Evolutionary conservation across 2,329 filamentous ascomycete species (phyloP).

Genomic region (Diplodia corticola): DNA sequence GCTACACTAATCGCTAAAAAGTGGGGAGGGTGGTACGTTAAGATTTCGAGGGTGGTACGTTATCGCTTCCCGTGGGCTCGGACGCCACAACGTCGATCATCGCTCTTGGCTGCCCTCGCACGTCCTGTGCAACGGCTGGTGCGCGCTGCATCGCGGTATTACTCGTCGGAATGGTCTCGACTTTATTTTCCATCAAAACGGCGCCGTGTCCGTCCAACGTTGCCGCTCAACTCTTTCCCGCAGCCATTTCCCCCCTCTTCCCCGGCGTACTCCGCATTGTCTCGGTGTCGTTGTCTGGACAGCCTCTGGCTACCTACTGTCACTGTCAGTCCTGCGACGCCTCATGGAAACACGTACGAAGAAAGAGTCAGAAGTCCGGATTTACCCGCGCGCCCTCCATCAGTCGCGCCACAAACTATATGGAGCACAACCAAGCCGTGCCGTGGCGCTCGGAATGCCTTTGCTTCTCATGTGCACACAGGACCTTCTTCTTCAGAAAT

Average conservation of each 20-base stretch:
- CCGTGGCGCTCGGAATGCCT: not conserved
- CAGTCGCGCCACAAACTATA: not conserved
- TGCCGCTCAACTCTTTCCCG: not conserved
- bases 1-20: too few relatives aligned
- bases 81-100: not conserved
- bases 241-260: not conserved
- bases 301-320: not conserved
- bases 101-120: not conserved
- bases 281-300: not conserved
- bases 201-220: not conserved
- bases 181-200: not conserved
- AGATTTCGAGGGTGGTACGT: too few relatives aligned
- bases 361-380: not conserved
- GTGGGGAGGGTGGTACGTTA: too few relatives aligned
- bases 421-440: not conserved
- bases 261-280: not conserved
- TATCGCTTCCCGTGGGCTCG: not conserved
- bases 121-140: not conserved
- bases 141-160: not conserved
- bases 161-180: not conserved
- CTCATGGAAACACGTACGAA: not conserved
- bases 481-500: not conserved
- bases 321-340: not conserved
- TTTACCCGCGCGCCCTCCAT: not conserved
- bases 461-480: not conserved